Conservation (phyloP, 805 yeast species). For the Blastobotrys parvus region DNA sequence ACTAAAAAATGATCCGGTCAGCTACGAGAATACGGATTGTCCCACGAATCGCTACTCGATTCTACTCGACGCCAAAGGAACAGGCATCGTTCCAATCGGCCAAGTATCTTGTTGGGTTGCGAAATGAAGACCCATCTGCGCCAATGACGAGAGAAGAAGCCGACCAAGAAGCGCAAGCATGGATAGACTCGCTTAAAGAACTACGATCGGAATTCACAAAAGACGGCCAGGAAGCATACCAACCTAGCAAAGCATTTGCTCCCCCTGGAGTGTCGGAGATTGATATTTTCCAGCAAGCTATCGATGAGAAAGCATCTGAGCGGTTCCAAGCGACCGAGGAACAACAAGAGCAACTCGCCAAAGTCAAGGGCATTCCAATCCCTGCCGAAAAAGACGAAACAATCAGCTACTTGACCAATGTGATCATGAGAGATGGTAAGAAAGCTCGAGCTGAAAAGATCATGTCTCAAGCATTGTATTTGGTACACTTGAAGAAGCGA, state of each 20-base stretch:
- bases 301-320: conserved; percentile 12
- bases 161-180: conserved; percentile 32
- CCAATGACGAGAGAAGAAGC: conserved; percentile 21
- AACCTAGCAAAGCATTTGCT: conserved; percentile 34
- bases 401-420: conserved; percentile 67
- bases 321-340: conserved; percentile 43
- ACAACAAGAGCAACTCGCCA: conserved; percentile 52
- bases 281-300: conserved; percentile 27
- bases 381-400: conserved; percentile 64
- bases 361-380: conserved; percentile 41
- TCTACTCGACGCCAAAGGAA: no score
- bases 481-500: conserved; percentile 64
- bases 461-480: conserved; percentile 69
- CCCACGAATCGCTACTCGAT: no score
- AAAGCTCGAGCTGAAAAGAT: conserved; percentile 70
- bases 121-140: conserved; percentile 4
- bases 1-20: no score
- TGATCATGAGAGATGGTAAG: conserved; percentile 89
- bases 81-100: no score
- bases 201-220: conserved; percentile 33
- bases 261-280: conserved; percentile 32
- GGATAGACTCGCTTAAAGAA: conserved; percentile 35
- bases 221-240: conserved; percentile 27
- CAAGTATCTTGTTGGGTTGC: conserved; percentile 15
- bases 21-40: no score